These are phyloP conservation scores for Trichoderma koningii DNA, from an alignment of 2,329 filamentous ascomycete species.

Conservation along the genomic window DNA sequence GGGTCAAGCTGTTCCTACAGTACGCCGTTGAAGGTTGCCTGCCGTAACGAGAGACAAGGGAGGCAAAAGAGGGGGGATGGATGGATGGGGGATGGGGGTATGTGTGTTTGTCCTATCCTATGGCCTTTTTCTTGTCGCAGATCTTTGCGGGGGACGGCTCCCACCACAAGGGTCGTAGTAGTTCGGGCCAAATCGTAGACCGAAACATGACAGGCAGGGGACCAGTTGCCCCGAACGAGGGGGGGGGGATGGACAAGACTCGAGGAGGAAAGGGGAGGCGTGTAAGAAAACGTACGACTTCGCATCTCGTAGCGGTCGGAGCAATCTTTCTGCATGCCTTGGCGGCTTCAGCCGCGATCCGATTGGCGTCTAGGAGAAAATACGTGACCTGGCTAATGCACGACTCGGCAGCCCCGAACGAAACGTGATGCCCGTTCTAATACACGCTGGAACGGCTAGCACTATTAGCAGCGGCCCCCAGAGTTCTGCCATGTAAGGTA, in stretches of 20 bases:
- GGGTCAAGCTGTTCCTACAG: neutral
- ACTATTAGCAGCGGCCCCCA: neutral
- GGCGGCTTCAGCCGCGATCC: neutral
- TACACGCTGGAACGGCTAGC: neutral
- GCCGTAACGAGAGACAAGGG: neutral
- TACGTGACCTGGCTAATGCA: neutral
- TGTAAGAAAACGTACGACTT: neutral
- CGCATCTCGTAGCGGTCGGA: neutral
- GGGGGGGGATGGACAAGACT: too few species aligned
- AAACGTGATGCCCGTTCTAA: neutral
- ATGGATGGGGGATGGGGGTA: too few species aligned
- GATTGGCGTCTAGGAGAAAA: neutral
- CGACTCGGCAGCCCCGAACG: constrained; percentile 3
- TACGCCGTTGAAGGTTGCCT: neutral
- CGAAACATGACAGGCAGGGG: neutral
- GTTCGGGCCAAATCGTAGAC: neutral
- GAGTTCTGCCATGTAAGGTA: neutral
- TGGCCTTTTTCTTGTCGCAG: neutral
- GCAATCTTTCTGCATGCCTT: neutral
- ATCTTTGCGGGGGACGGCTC: constrained; percentile 6
- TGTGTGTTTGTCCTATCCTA: neutral
- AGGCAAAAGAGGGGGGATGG: neutral
- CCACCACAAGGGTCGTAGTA: neutral
- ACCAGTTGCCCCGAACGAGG: neutral
- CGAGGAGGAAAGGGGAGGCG: too few species aligned